Evolutionary conservation across 371 early-diverging fungal species (phyloP), one percentile per base, ranked within the genome.

Genomic region (Mucor piriformis): DNA sequence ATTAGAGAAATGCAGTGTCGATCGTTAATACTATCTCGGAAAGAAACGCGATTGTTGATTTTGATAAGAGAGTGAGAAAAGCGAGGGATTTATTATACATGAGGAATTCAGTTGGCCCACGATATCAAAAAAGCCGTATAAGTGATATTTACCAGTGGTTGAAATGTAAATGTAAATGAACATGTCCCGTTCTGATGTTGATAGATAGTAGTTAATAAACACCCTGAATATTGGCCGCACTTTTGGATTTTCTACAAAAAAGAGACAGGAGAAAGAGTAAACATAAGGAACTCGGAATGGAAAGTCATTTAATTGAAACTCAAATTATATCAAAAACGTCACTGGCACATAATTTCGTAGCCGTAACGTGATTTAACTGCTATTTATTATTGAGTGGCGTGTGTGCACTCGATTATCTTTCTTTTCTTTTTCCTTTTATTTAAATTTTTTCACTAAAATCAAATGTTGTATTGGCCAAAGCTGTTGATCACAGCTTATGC

Each of bases 381-480:
- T 29, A 29, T 5, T 46, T 20, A 21, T 46, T 24, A 11, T 3
- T 43, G 24, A 46, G 46, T 46, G 46, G 46, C 46, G 46, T 46
- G 46, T 46, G 46, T 46, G 46, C 46, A 24, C 21, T 46, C 10
- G 20, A 24, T 21, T 12, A 13, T 21, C 1, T 46, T 21, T 24
- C 12, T 23, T 24, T 24, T 46, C 18, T 13, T 23, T 46, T 46
- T 24, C 46, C 24, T 46, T 24, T 24, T 46, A 12, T 46, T 24
- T 46, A 21, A 20, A 12, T 46, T 24, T 46, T 24, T 13, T 1
- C 25, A 24, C 21, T 46, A 25, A 23, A 46, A 46, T 21, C 2
- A 21, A 24, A 66, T 62, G 59, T 38, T 67, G 29, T 67, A 67
- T 34, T 67, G 67, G 63, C 54, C 63, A 46, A 67, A 51, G 53